phyloP scores from a whole-genome alignment of 176 grass and related monocot species.

The Carex littledalei region DNA sequence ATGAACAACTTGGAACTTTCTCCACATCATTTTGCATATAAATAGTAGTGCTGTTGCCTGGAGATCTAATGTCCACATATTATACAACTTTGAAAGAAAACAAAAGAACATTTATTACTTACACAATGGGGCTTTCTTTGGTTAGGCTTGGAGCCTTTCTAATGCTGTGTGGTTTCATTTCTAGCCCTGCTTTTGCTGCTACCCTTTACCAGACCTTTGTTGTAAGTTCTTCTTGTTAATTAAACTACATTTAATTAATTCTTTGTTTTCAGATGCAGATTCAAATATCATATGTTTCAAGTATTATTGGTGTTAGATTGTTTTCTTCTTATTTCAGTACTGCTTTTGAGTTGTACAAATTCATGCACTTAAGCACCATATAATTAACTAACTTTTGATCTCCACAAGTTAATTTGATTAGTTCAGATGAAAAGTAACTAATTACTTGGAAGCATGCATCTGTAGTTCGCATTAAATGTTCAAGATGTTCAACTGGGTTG shows the following conservation, averaged over 20 bases:
- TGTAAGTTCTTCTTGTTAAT: neutral
- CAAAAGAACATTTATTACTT: neutral
- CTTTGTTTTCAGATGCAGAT: neutral
- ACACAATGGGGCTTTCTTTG: neutral
- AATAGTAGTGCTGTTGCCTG: neutral
- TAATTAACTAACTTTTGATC: neutral
- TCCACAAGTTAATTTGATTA: neutral
- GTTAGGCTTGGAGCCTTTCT: slow-evolving; percentile 1
- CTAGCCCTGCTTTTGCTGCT: slow-evolving; percentile 2
- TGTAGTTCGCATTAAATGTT: neutral
- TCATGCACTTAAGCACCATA: neutral
- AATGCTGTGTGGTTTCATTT: slow-evolving; percentile 5
- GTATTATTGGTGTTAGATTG: neutral
- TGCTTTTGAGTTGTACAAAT: neutral
- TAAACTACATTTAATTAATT: neutral
- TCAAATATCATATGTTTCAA: neutral
- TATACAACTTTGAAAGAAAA: neutral
- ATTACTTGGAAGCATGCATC: neutral
- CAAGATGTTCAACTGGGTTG: neutral
- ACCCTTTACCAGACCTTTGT: slow-evolving; percentile 23
- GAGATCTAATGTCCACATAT: neutral
- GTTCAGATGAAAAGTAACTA: neutral
- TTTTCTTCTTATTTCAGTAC: neutral
- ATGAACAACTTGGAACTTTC: neutral
- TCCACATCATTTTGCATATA: neutral